These are phyloP conservation scores for Salix caprea DNA, from an alignment of 345 rosid species.

Conservation along the genomic window DNA sequence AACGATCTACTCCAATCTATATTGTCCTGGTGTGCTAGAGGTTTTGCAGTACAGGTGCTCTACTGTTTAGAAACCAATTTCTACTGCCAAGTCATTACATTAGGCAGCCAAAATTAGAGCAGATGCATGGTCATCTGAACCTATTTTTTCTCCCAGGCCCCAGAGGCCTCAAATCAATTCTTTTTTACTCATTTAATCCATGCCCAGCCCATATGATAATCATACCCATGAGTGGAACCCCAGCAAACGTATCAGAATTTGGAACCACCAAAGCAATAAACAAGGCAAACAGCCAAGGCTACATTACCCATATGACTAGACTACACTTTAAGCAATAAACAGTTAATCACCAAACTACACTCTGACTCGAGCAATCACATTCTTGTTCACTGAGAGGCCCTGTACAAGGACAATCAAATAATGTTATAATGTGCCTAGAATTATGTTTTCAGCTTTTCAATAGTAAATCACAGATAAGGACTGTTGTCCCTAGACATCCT, in stretches of 20 bases:
- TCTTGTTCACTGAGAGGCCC: too few species aligned
- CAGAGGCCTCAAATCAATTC: background rate
- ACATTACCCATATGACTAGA: background rate
- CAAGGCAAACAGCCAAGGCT: background rate
- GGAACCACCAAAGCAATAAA: background rate
- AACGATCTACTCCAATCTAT: background rate
- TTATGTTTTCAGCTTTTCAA: background rate
- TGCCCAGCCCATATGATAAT: background rate
- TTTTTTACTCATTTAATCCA: background rate
- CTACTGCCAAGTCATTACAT: background rate
- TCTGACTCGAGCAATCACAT: background rate
- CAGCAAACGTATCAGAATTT: background rate
- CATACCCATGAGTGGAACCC: background rate
- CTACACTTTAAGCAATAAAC: background rate
- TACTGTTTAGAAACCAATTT: background rate
- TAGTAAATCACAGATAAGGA: background rate
- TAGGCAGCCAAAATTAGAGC: background rate
- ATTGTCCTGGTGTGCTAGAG: background rate
- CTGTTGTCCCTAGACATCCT: background rate
- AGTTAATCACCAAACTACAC: background rate
- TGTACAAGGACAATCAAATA: background rate
- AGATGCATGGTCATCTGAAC: background rate
- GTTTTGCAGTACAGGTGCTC: background rate
- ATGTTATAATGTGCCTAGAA: background rate
- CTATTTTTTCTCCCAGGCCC: background rate